phyloP scores from a whole-genome alignment of 2,329 filamentous ascomycete genomes.

The Diaporthe capsici region DNA sequence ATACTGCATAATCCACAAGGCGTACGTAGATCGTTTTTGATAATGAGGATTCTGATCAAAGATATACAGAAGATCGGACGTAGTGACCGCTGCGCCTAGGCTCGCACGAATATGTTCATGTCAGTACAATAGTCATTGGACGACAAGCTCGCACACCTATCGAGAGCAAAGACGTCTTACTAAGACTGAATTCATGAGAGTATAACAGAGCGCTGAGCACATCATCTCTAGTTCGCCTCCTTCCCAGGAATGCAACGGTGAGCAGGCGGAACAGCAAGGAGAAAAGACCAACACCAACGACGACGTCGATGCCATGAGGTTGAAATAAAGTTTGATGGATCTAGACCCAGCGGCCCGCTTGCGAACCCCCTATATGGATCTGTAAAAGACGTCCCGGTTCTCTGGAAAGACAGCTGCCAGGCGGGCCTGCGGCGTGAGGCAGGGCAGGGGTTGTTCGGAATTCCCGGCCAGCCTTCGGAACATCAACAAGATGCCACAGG shows the following conservation, averaged over 20 bases:
- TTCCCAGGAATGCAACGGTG: not conserved
- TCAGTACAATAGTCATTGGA: not conserved
- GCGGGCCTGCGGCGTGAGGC: not conserved
- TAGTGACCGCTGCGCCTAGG: not conserved
- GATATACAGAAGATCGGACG: not conserved
- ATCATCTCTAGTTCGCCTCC: not conserved
- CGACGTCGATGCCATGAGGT: not conserved
- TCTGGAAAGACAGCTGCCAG: constrained; percentile 17
- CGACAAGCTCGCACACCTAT: not conserved
- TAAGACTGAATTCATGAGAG: not conserved
- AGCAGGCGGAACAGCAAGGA: not conserved
- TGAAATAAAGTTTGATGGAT: not conserved
- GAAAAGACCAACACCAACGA: not conserved
- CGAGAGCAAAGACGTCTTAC: not conserved
- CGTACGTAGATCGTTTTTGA: not conserved
- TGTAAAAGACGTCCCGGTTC: not conserved
- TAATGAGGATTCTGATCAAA: not conserved
- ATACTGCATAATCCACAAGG: not conserved
- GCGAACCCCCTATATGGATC: not conserved
- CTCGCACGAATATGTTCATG: not conserved
- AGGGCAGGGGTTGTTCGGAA: constrained; percentile 13
- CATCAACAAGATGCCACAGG: not conserved
- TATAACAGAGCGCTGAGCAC: not conserved
- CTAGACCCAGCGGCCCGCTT: not conserved
- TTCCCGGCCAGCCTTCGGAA: constrained; percentile 14